phyloP scores from a whole-genome alignment of 371 early-diverging fungal genomes.

The Chytridiales sp. region DNA sequence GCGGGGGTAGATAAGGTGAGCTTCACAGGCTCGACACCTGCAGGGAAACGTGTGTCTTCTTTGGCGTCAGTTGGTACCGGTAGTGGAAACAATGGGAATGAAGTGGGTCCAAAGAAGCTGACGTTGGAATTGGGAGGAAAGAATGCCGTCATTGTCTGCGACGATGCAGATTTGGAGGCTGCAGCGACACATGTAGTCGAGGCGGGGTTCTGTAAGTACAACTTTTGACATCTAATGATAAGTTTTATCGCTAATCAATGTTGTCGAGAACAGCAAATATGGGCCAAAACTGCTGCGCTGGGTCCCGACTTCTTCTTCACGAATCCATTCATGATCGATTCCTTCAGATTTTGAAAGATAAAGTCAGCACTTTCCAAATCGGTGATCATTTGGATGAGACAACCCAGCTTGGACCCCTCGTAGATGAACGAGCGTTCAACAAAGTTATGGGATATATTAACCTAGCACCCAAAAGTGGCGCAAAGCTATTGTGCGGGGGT shows the following conservation, averaged over 20 bases:
- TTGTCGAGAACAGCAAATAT: constrained; percentile 7
- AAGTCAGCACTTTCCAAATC: background rate
- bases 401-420: constrained; percentile 28
- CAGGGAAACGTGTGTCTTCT: constrained; percentile 40
- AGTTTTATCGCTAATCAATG: background rate
- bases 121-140: constrained; percentile 37
- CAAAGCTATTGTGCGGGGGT: background rate
- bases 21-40: constrained; percentile 68
- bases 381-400: constrained; percentile 18
- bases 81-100: too few species aligned
- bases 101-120: constrained; percentile 65
- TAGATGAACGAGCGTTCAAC: constrained; percentile 10
- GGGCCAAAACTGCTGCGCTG: constrained; percentile 35
- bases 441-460: constrained; percentile 13
- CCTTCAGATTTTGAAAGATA: constrained; percentile 1
- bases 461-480: background rate
- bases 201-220: constrained; percentile 25
- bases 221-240: background rate
- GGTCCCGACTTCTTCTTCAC: constrained; percentile 23
- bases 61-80: too few species aligned
- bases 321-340: constrained; percentile 17
- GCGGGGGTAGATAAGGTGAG: constrained; percentile 55
- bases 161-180: constrained; percentile 22
- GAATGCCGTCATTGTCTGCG: constrained; percentile 28
- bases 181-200: constrained; percentile 22